phyloP scores from a whole-genome alignment of 2,329 filamentous ascomycete species.

The Atkinsonella texensis region DNA sequence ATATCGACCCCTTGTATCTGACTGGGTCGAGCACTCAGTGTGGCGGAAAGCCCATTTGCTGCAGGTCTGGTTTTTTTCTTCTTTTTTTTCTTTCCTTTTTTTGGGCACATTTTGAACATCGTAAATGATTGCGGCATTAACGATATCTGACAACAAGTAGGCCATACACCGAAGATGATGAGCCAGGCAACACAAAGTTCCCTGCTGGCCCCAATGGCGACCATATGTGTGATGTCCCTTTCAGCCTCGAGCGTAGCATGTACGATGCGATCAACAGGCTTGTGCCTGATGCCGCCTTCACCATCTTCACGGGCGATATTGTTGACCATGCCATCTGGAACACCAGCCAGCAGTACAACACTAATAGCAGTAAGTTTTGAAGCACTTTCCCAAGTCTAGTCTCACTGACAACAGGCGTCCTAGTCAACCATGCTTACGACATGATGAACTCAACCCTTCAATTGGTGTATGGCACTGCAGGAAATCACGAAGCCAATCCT shows the following conservation, averaged over 20 bases:
- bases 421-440: conserved; percentile 33
- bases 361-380: conserved; percentile 16
- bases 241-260: conserved; percentile 41
- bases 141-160: conserved; percentile 14
- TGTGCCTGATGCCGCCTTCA: conserved; percentile 35
- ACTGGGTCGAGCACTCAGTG: conserved; percentile 42
- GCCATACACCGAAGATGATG: conserved; percentile 33
- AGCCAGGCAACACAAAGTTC: conserved; percentile 32
- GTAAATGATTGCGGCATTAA: neutral
- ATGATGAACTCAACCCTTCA: conserved; percentile 30
- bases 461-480: conserved; percentile 38
- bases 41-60: conserved; percentile 44
- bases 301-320: conserved; percentile 49
- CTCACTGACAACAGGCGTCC: neutral
- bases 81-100: neutral
- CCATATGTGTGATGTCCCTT: conserved; percentile 39
- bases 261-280: conserved; percentile 35
- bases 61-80: conserved; percentile 24
- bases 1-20: conserved; percentile 43
- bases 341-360: conserved; percentile 24
- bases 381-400: conserved; percentile 16
- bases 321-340: conserved; percentile 41
- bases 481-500: conserved; percentile 45
- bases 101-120: neutral
- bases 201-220: conserved; percentile 42